Evolutionary conservation across 2,329 filamentous ascomycete genomes (phyloP).

Genomic region (Rutstroemia sp.): DNA sequence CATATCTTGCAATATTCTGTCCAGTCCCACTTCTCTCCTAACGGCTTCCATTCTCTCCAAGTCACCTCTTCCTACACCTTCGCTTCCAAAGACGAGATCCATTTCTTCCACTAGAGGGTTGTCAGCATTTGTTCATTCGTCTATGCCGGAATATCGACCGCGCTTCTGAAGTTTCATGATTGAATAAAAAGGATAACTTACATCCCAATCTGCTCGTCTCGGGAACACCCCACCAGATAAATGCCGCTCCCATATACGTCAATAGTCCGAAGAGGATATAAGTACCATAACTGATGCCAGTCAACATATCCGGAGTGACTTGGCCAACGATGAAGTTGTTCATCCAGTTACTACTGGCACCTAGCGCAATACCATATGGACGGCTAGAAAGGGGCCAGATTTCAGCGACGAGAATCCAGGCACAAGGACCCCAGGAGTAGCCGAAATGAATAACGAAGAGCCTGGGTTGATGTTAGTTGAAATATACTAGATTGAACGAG

Average conservation of each 20-base stretch:
- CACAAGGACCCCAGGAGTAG: slow-evolving; percentile 67
- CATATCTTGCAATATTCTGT: slow-evolving; percentile 17
- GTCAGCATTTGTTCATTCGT: background rate
- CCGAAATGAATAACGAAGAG: slow-evolving; percentile 69
- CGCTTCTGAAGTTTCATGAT: too few relatives aligned
- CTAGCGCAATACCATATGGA: slow-evolving; percentile 63
- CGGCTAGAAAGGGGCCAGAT: slow-evolving; percentile 66
- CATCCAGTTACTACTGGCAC: slow-evolving; percentile 60
- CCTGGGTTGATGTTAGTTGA: slow-evolving; percentile 24
- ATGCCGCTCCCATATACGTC: slow-evolving; percentile 52
- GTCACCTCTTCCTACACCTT: slow-evolving; percentile 60
- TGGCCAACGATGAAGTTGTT: slow-evolving; percentile 58
- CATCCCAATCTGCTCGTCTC: slow-evolving; percentile 45
- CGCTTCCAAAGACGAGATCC: slow-evolving; percentile 60
- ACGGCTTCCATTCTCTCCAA: slow-evolving; percentile 67
- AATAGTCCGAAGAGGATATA: slow-evolving; percentile 64
- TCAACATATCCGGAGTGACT: slow-evolving; percentile 62
- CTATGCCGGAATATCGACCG: too few relatives aligned
- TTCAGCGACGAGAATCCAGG: slow-evolving; percentile 69
- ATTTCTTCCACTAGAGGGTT: slow-evolving; percentile 40
- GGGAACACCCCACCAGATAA: slow-evolving; percentile 43
- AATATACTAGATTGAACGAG: background rate
- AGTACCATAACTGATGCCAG: slow-evolving; percentile 58
- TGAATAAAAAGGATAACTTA: background rate
- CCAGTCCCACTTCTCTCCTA: slow-evolving; percentile 60